These are phyloP conservation scores for Cryptomeria japonica DNA, from an alignment of 75 land plant species.

Conservation along the genomic window DNA sequence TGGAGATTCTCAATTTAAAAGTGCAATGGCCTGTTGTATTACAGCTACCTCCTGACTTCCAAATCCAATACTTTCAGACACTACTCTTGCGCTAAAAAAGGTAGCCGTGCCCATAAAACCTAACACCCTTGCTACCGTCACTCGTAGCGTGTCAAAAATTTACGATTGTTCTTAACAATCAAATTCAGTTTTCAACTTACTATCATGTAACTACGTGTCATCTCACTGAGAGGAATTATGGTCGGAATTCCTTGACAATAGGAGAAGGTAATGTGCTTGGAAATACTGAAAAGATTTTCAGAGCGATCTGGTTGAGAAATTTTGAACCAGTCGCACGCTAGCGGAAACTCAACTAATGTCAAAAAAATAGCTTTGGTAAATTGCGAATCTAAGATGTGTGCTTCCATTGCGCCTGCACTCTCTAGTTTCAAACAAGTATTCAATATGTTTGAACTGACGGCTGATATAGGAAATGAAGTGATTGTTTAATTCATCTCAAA, in stretches of 20 bases:
- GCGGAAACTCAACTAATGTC: not conserved
- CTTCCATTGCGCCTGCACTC: not conserved
- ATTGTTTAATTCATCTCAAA: not conserved
- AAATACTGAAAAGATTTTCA: not conserved
- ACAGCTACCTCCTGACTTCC: not conserved
- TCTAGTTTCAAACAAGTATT: too few relatives aligned
- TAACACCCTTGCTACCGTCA: not conserved
- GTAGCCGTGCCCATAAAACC: not conserved
- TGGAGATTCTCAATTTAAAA: not conserved
- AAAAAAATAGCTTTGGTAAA: not conserved
- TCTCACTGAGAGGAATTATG: not conserved
- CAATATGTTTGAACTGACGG: too few relatives aligned
- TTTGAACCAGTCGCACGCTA: not conserved
- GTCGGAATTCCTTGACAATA: not conserved
- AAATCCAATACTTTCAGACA: not conserved
- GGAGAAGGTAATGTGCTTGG: not conserved
- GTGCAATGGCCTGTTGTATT: not conserved
- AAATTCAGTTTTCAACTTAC: not conserved
- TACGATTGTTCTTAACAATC: not conserved
- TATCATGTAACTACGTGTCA: not conserved
- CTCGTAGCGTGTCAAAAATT: not conserved
- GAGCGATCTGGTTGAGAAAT: not conserved
- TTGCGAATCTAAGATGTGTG: too few relatives aligned
- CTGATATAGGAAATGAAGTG: not conserved
- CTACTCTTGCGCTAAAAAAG: not conserved